Evolutionary conservation across 768 basidiomycete species (phyloP), one percentile per base, ranked within the genome.

Genomic region (Suillus subalutaceus): DNA sequence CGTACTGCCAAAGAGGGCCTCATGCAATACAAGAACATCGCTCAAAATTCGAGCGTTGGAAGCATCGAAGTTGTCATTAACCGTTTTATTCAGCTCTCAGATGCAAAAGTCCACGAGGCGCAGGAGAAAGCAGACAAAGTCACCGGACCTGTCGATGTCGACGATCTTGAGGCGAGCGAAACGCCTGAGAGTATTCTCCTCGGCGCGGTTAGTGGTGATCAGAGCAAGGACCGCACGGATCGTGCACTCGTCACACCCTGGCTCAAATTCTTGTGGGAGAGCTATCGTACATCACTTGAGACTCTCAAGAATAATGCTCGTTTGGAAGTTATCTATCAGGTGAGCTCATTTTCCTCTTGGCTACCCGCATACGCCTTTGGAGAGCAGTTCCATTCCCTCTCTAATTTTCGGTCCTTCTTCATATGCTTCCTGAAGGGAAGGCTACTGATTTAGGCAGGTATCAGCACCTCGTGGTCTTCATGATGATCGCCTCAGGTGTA

Each of bases 241-340:
- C 82, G 97, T 56, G 92, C 95, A 8, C 85, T 99, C 62, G 95
- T 99, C 69, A 97, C 95, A 0, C 97, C 97, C 0, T 97, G 96
- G 90, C 90, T 99, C 74, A 96, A 96, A 75, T 97, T 98, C 78
- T 85, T 96, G n/a, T 99, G 96, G 96, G 97, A 99, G 83, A 94
- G 93, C 71, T 98, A 98, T 75, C 89, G 97, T 65, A 97, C 94
- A 23, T 94, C 92, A 1, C 82, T 99, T 50, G 97, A 99, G 81
- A 96, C 96, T 3, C 84, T 98, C 69, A 97, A 98, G 77, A 97
- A 97, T 76, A 98, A 97, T 73, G 92, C 94, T 20, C 83, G 97
- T 20, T 80, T 99, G 46, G 97, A 99, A 79, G 80, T 83, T 20
- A 94, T 99, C 68, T 99, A 99, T 80, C 97, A 98, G 85, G 94